Base-by-base conservation (phyloP, 2,329 filamentous ascomycete species). In the Stenocarpella maydis region DNA sequence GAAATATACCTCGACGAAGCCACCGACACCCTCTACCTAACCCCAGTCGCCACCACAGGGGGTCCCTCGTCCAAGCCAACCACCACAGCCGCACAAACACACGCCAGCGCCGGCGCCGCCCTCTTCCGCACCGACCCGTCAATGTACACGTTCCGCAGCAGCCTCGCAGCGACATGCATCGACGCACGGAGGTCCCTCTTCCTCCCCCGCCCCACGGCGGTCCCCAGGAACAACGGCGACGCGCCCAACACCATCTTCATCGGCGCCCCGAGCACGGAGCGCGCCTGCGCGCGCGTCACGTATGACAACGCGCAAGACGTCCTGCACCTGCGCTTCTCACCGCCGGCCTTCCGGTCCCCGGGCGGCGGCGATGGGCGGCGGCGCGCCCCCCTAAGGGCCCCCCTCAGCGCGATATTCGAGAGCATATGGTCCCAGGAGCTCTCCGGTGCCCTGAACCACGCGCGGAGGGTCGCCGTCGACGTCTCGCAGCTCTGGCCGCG, bases 391-490 rank as follows among this genome's bases (percentile, higher is more conserved):
- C 26, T 26, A 14, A 43, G 58, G n/a, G 37, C 41, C n/a, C 69
- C 66, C 26, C 26, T 72, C 4, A 70, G 67, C 60, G 39, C 60
- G 37, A 47, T 70, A 15, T 69, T 72, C 45, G 60, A 67, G 50
- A 64, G 67, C 41, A 21, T 65, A 37, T 72, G 71, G 71, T 69
- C 68, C 28, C 50, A 64, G 34, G 68, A 52, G 52, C 50, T 71
- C 15, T 60, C 65, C 7, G 39, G 49, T 2, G 60, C 70, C 4
- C 65, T 72, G 49, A 68, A 71, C 58, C 26, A 37, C n/a, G 71
- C 71, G 3, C 52, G 68, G 15, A 71, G 71, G 39, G 55, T 72
- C 6, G 71, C 71, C 60, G 45, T 72, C 55, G 71, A 72, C 52
- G 65, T 70, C 24, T 61, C 58, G 39, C 68, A 70, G 54, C 61